Base-by-base conservation (phyloP, 805 yeast species). In the Candida cerambycidarum region DNA sequence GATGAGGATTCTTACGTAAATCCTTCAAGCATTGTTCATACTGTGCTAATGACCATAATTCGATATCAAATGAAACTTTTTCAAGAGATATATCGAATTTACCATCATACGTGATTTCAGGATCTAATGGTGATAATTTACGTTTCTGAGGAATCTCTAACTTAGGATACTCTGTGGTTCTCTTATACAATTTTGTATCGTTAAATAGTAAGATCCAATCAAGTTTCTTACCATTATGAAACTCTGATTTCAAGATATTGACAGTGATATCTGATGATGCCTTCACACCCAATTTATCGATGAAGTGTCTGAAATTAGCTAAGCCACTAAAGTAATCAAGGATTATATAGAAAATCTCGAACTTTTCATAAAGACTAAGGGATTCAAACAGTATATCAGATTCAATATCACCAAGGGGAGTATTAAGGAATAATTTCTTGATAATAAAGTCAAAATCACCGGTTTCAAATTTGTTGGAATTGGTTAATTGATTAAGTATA, bases 131-230 rank as follows among this genome's bases (percentile, higher is more conserved):
- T 1, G 67, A 53, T 33, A 56, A 46, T 37, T 57, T 59, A 27
- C 75, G 53, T 44, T 61, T 65, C 38, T 62, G 61, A 12, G 76
- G 73, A 5, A 70, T 59, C 8, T 37, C 42, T 35, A 69, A 38
- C 12, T 54, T 48, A 7, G 63, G 61, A 39, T 49, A 63, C 14
- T 43, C 38, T 3, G 58, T 48, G 1, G 50, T 55, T 30, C 71
- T 57, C 41, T 63, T 67, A 57, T 80, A 81, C 39, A 82, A 58
- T 45, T 85, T 69, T 25, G 75, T 69, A 48, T 75, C 78, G 45
- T 79, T 79, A 45, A 78, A 65, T 8, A 66, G 35, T 12, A 80
- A 57, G 17, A 65, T 51, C 45, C 63, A 70, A 23, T 67, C 72
- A 31, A 57, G 64, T 14, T 38, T 18, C 4, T 11, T 31, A 25